Percentiles rank a stretch among this genome's conserved stretches.
phyloP scores from a whole-genome alignment of 495 filamentous ascomycete species.

The Astrocystis sublimbata region DNA sequence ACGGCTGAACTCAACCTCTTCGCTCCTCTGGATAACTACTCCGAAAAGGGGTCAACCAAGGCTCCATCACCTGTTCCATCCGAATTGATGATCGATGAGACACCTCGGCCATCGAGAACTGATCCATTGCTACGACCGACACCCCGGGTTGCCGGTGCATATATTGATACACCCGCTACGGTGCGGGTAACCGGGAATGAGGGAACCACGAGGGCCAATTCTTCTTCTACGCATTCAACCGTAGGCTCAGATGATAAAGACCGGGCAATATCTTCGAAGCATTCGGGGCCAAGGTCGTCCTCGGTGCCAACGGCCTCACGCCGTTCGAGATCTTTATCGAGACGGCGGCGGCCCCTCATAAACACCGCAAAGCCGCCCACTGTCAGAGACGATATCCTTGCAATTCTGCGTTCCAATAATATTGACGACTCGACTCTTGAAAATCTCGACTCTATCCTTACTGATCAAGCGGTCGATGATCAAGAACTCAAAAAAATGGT shows the following conservation, averaged over 20 bases:
- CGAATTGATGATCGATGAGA: slow-evolving; percentile 42
- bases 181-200: slow-evolving; percentile 38
- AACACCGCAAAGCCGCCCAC: slow-evolving; percentile 52
- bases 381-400: slow-evolving; percentile 51
- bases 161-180: slow-evolving; percentile 52
- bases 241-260: background rate
- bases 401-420: slow-evolving; percentile 47
- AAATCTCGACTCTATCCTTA: slow-evolving; percentile 46
- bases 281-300: slow-evolving; percentile 22
- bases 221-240: slow-evolving; percentile 5
- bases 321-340: slow-evolving; percentile 36
- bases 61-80: slow-evolving; percentile 44
- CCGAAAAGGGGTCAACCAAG: slow-evolving; percentile 53
- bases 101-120: slow-evolving; percentile 42
- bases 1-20: slow-evolving; percentile 56
- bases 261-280: slow-evolving; percentile 1
- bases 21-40: slow-evolving; percentile 53
- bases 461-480: slow-evolving; percentile 28
- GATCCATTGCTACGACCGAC: slow-evolving; percentile 53
- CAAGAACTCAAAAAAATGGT: slow-evolving; percentile 28
- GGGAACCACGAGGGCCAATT: slow-evolving; percentile 13
- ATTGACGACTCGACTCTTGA: slow-evolving; percentile 58
- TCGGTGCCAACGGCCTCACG: slow-evolving; percentile 27
- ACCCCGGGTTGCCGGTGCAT: slow-evolving; percentile 52
- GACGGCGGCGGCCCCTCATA: slow-evolving; percentile 38